These are phyloP conservation scores for Karstenula rhodostoma DNA, from an alignment of 2,329 filamentous ascomycete genomes.

Conservation along the genomic window DNA sequence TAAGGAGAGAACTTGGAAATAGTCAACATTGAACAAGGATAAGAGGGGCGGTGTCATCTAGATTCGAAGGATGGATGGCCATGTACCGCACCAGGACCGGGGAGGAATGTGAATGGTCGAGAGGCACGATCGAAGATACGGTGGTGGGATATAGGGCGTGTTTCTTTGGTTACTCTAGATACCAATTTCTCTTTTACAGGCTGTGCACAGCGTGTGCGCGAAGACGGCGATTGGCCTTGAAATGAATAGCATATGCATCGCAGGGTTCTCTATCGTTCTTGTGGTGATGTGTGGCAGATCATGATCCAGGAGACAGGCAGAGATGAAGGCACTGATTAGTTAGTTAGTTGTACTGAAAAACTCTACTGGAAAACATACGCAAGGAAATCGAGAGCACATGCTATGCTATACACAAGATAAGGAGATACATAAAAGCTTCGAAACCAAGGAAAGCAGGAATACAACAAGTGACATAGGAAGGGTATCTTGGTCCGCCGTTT, in stretches of 20 bases:
- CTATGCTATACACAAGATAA: background rate
- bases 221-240: too few species aligned
- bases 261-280: too few species aligned
- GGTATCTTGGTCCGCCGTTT: conserved; percentile 11
- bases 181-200: conserved; percentile 12
- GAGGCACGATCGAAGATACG: background rate
- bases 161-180: conserved; percentile 10
- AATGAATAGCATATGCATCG: too few species aligned
- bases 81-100: too few species aligned
- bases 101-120: background rate
- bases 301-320: too few species aligned
- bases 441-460: background rate
- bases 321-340: too few species aligned
- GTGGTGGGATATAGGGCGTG: background rate
- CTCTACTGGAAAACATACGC: too few species aligned
- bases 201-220: background rate
- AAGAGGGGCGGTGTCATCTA: background rate
- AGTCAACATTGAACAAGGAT: background rate
- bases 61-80: background rate
- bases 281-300: too few species aligned
- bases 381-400: background rate
- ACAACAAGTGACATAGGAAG: conserved; percentile 14
- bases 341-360: too few species aligned
- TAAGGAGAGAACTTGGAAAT: background rate
- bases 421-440: background rate